phyloP scores from a whole-genome alignment of 2,329 filamentous ascomycete species.

The Monosporascus sp. region DNA sequence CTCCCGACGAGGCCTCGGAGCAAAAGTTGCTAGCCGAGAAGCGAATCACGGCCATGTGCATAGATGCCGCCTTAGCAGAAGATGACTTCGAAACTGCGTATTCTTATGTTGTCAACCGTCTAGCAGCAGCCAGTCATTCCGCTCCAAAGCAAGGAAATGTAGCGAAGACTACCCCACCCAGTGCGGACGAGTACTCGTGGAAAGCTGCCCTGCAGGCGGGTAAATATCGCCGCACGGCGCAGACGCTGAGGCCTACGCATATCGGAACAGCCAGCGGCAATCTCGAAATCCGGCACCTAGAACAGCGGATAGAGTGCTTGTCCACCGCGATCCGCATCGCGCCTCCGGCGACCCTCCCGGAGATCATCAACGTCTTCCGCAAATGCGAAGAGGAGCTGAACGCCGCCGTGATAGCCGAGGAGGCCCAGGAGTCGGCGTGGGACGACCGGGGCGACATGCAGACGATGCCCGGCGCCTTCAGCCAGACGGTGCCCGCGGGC shows the following conservation, averaged over 20 bases:
- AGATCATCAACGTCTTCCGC: constrained; percentile 70
- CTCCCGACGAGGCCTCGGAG: constrained; percentile 19
- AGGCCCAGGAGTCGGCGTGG: constrained; percentile 63
- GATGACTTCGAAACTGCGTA: constrained; percentile 84
- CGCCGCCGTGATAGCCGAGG: constrained; percentile 59
- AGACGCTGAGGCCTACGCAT: constrained; percentile 52
- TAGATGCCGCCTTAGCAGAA: constrained; percentile 69
- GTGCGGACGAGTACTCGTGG: constrained; percentile 66
- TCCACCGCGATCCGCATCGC: constrained; percentile 70
- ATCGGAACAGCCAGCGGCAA: constrained; percentile 55
- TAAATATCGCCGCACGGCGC: constrained; percentile 56
- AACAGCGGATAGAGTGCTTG: constrained; percentile 77
- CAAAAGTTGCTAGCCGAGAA: constrained; percentile 46
- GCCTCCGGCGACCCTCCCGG: constrained; percentile 62
- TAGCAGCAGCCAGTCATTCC: constrained; percentile 36
- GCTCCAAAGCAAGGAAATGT: constrained; percentile 16
- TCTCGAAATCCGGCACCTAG: constrained; percentile 62
- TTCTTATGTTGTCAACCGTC: constrained; percentile 70
- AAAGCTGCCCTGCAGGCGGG: constrained; percentile 73
- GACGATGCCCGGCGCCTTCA: constrained; percentile 52
- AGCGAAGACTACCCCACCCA: constrained; percentile 13
- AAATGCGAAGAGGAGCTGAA: constrained; percentile 75
- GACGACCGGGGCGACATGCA: constrained; percentile 58
- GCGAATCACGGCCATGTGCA: constrained; percentile 73
- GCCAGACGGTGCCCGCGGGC: constrained; percentile 25